A percentile compares a stretch with the other conserved stretches of the same genome.
Evolutionary conservation across 306 rosid genomes (phyloP).

Genomic region (Sechiopsis laciniata): DNA sequence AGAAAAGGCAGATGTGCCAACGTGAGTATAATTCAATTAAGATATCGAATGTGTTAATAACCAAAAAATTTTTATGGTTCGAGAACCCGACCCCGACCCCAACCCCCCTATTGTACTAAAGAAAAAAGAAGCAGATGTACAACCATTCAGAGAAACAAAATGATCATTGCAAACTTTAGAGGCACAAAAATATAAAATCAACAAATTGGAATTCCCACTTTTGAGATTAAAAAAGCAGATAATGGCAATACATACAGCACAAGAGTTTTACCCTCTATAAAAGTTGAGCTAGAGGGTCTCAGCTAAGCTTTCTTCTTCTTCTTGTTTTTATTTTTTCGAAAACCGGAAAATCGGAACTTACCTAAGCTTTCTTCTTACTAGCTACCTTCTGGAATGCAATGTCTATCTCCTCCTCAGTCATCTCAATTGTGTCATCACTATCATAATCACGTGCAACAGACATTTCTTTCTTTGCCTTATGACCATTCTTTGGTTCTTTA

Average conservation of each 20-base stretch:
- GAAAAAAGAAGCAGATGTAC: too few species aligned
- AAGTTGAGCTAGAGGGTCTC: neutral
- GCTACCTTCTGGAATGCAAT: conserved; percentile 51
- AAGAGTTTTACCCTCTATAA: neutral
- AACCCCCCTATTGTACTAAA: too few species aligned
- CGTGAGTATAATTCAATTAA: too few species aligned
- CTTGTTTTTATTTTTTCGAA: too few species aligned
- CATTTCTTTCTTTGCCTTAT: neutral
- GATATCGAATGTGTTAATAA: too few species aligned
- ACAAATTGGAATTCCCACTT: neutral
- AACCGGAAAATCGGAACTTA: too few species aligned
- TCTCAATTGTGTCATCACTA: conserved; percentile 81
- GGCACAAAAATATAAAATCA: neutral
- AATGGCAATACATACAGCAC: neutral
- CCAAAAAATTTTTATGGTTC: too few species aligned
- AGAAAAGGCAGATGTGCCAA: neutral
- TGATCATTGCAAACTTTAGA: neutral
- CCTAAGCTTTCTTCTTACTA: conserved; percentile 32
- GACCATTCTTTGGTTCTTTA: conserved; percentile 4
- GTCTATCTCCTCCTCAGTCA: conserved; percentile 84
- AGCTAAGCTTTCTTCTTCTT: conserved; percentile 27
- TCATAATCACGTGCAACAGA: conserved; percentile 43
- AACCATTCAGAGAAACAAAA: too few species aligned
- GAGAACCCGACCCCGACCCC: too few species aligned
- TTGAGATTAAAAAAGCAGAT: neutral